Evolutionary conservation across 805 yeast genomes (phyloP).

Genomic region (Metschnikowia arizonensis): DNA sequence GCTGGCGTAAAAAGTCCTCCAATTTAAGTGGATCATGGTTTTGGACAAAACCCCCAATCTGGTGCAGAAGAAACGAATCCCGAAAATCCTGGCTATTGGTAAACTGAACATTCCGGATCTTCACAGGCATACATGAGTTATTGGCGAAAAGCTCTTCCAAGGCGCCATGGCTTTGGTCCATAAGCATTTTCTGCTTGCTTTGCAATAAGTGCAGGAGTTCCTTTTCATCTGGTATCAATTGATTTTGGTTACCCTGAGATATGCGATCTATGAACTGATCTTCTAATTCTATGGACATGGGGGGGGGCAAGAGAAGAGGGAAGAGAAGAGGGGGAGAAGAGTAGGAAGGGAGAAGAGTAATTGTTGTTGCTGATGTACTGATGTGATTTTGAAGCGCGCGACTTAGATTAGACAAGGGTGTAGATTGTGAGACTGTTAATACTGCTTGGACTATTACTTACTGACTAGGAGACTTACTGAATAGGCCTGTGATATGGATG

Average conservation of each 20-base stretch:
- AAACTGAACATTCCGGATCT: conserved; percentile 43
- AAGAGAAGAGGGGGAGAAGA: too few species aligned
- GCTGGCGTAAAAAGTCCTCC: conserved; percentile 32
- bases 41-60: conserved; percentile 46
- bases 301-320: too few species aligned
- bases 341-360: too few species aligned
- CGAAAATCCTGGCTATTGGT: conserved; percentile 47
- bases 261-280: conserved; percentile 34
- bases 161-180: conserved; percentile 30
- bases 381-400: too few species aligned
- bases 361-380: too few species aligned
- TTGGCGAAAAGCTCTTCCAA: conserved; percentile 32
- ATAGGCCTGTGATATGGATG: too few species aligned
- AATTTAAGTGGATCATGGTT: conserved; percentile 35
- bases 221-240: conserved; percentile 23
- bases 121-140: conserved; percentile 38
- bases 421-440: too few species aligned
- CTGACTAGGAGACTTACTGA: too few species aligned
- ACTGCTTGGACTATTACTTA: too few species aligned
- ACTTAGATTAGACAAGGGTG: too few species aligned
- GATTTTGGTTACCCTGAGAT: conserved; percentile 10
- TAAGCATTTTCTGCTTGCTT: conserved; percentile 30
- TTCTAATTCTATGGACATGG: conserved; percentile 25
- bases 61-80: conserved; percentile 42
- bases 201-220: conserved; percentile 23